A percentile compares a stretch with the other conserved stretches of the same genome.
These are phyloP conservation scores for Xylaria sp. DNA, from an alignment of 2,329 filamentous ascomycete species.

Conservation along the genomic window DNA sequence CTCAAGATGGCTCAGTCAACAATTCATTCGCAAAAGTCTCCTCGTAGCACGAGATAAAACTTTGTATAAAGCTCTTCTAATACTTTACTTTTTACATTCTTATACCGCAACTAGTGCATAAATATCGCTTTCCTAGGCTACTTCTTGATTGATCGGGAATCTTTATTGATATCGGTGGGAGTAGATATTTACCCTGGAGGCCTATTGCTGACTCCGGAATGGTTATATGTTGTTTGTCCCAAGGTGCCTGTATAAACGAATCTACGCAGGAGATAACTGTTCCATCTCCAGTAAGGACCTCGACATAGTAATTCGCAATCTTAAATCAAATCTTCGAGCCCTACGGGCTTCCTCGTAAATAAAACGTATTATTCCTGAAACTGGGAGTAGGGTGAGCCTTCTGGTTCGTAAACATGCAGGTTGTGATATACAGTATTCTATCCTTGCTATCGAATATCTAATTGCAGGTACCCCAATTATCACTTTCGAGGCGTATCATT, in stretches of 20 bases:
- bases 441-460: background rate
- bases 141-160: background rate
- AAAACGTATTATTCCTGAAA: background rate
- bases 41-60: constrained; percentile 30
- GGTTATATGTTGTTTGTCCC: background rate
- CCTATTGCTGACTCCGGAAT: background rate
- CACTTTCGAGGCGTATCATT: background rate
- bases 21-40: constrained; percentile 18
- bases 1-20: constrained; percentile 32
- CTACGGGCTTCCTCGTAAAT: background rate
- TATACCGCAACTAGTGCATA: constrained; percentile 28
- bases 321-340: background rate
- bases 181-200: background rate
- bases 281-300: background rate
- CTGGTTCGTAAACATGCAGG: background rate
- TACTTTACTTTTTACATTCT: constrained; percentile 46
- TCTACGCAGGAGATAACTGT: background rate
- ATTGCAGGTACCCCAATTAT: background rate
- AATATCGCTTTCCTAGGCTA: background rate
- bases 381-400: background rate
- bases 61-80: constrained; percentile 49
- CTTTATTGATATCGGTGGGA: background rate
- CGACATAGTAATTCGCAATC: background rate
- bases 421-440: background rate
- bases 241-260: background rate